Evolutionary conservation across 2,329 filamentous ascomycete genomes (phyloP).

Genomic region (Chaetothyriales sp.): DNA sequence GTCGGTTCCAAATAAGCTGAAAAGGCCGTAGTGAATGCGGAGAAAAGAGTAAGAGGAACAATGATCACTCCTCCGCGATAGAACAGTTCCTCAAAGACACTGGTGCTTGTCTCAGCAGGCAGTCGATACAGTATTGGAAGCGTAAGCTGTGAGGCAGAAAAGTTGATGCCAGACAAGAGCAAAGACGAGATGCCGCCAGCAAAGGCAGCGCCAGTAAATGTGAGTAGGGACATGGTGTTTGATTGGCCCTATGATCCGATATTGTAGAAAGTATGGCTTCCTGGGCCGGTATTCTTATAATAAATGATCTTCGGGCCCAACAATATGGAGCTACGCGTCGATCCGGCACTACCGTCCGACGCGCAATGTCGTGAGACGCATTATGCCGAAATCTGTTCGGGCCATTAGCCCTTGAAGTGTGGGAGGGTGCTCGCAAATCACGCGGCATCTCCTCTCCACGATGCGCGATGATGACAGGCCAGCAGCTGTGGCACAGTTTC

Average conservation of each 20-base stretch:
- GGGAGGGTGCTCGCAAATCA: neutral
- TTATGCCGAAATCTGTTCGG: neutral
- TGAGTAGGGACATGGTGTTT: neutral
- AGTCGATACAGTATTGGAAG: conserved; percentile 6
- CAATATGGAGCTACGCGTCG: neutral
- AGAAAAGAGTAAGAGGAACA: conserved; percentile 6
- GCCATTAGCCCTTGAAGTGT: neutral
- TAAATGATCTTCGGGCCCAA: neutral
- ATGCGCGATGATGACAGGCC: neutral
- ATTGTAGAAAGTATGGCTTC: neutral
- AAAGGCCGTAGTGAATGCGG: conserved; percentile 1
- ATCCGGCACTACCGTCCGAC: neutral
- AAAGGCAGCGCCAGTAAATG: neutral
- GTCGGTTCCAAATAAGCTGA: conserved; percentile 5
- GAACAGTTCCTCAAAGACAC: conserved; percentile 6
- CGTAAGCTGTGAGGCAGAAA: conserved; percentile 5
- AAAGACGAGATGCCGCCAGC: conserved; percentile 1
- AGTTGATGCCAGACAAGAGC: conserved; percentile 7
- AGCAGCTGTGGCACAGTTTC: neutral
- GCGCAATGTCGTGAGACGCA: neutral
- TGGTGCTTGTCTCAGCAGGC: conserved; percentile 3
- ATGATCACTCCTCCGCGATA: conserved; percentile 5
- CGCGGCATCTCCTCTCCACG: neutral
- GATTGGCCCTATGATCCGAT: neutral
- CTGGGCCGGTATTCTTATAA: neutral